phyloP scores from a whole-genome alignment of 345 rosid species.

The Salix exigua region DNA sequence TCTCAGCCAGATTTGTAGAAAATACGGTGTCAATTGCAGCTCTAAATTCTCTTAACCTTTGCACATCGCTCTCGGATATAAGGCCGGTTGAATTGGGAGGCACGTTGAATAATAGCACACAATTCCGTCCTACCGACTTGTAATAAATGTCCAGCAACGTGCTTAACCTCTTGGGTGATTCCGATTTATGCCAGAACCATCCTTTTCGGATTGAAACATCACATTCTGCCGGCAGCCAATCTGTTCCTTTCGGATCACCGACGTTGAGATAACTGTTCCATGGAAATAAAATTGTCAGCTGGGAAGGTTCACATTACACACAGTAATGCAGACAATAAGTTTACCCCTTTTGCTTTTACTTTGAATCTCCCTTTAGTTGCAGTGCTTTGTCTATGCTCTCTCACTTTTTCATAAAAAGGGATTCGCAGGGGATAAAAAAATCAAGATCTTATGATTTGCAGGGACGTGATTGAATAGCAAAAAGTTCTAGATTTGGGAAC shows the following conservation, averaged over 20 bases:
- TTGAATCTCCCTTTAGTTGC: no score
- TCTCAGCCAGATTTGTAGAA: constrained; percentile 41
- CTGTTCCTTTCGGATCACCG: constrained; percentile 57
- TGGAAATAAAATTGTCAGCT: not conserved
- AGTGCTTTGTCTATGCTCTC: no score
- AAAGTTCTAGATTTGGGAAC: no score
- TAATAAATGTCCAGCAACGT: constrained; percentile 54
- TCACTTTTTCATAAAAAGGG: no score
- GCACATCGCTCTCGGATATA: constrained; percentile 43
- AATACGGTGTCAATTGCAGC: constrained; percentile 46
- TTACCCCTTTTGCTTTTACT: no score
- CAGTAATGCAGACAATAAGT: no score
- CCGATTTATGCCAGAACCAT: constrained; percentile 70
- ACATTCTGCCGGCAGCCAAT: constrained; percentile 69
- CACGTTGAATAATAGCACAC: constrained; percentile 58
- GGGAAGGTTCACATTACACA: not conserved
- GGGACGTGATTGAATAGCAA: no score
- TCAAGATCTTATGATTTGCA: no score
- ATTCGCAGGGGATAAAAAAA: no score
- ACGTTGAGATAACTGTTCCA: constrained; percentile 47
- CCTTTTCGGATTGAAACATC: constrained; percentile 61
- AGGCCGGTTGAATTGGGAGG: constrained; percentile 73
- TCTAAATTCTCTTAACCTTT: constrained; percentile 42
- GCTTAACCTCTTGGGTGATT: constrained; percentile 52
- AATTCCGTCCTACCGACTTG: constrained; percentile 62